These are phyloP conservation scores for Microbotryomycetes sp. DNA, from an alignment of 1,284 basidiomycete species.

Conservation along the genomic window DNA sequence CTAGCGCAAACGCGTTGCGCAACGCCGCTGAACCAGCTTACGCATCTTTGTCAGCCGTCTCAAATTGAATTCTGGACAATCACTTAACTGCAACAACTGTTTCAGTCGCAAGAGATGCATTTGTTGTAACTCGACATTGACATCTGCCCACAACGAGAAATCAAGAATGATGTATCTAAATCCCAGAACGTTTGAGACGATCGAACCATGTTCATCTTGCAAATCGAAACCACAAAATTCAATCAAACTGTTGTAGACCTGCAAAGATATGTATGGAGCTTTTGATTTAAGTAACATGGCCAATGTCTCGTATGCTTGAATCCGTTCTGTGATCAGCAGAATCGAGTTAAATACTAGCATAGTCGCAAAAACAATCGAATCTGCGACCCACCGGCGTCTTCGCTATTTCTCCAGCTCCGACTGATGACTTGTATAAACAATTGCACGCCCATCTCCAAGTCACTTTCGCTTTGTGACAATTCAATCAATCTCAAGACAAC, in stretches of 20 bases:
- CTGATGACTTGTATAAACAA: constrained; percentile 70
- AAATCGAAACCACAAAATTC: constrained; percentile 78
- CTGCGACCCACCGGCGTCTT: constrained; percentile 41
- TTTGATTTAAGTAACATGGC: constrained; percentile 67
- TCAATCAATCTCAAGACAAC: constrained; percentile 70
- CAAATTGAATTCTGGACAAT: constrained; percentile 44
- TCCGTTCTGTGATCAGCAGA: constrained; percentile 52
- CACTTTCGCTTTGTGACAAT: constrained; percentile 64
- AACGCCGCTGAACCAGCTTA: constrained; percentile 4
- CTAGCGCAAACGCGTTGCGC: no score
- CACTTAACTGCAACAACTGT: constrained; percentile 62
- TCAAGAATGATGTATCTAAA: constrained; percentile 80
- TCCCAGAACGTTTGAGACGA: constrained; percentile 71
- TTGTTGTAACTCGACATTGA: constrained; percentile 61
- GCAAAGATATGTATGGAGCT: constrained; percentile 65
- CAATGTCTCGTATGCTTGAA: constrained; percentile 64
- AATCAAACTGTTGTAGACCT: constrained; percentile 68
- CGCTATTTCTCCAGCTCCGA: constrained; percentile 83
- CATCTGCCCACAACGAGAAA: constrained; percentile 79
- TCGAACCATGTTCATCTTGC: constrained; percentile 62
- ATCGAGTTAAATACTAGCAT: constrained; percentile 3
- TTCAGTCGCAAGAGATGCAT: constrained; percentile 74
- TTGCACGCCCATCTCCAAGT: constrained; percentile 62
- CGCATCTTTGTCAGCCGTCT: constrained; percentile 38
- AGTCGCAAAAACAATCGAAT: background rate